Evolutionary conservation across 2,329 filamentous ascomycete species (phyloP).

Genomic region (Colletotrichum aenigma): DNA sequence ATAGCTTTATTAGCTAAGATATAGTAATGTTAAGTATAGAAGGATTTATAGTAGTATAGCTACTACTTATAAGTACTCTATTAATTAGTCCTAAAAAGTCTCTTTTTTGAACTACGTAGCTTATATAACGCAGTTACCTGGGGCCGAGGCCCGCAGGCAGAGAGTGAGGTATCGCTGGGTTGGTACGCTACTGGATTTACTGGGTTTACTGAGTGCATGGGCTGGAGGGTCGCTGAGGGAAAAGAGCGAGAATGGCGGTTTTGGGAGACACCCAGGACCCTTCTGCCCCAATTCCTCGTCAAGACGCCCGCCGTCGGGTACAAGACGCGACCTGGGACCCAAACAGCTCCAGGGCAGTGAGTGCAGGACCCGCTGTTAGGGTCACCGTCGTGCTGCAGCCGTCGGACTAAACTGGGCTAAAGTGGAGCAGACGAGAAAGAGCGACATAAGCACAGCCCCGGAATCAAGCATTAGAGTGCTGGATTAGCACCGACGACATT

Average conservation of each 20-base stretch:
- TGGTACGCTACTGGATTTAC: neutral
- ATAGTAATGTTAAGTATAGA: too few species aligned
- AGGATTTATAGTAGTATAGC: too few species aligned
- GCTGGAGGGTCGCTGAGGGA: neutral
- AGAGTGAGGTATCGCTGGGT: neutral
- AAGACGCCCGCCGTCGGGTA: neutral
- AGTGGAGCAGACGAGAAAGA: neutral
- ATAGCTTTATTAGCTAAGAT: too few species aligned
- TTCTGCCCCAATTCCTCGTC: neutral
- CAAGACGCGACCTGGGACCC: neutral
- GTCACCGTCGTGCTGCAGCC: conserved; percentile 4
- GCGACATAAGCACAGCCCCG: conserved; percentile 3
- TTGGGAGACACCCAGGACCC: neutral
- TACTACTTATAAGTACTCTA: too few species aligned
- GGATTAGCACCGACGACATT: neutral
- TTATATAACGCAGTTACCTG: too few species aligned
- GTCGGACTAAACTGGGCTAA: neutral
- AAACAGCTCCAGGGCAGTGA: neutral
- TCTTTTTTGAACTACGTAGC: too few species aligned
- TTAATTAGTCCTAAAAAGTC: too few species aligned
- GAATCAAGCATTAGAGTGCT: neutral
- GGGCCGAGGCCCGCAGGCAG: too few species aligned
- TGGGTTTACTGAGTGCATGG: neutral
- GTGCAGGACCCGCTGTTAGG: neutral
- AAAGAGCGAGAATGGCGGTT: neutral